Base-by-base conservation (phyloP, 2,329 filamentous ascomycete species). In the Stachybotrys chartarum region DNA sequence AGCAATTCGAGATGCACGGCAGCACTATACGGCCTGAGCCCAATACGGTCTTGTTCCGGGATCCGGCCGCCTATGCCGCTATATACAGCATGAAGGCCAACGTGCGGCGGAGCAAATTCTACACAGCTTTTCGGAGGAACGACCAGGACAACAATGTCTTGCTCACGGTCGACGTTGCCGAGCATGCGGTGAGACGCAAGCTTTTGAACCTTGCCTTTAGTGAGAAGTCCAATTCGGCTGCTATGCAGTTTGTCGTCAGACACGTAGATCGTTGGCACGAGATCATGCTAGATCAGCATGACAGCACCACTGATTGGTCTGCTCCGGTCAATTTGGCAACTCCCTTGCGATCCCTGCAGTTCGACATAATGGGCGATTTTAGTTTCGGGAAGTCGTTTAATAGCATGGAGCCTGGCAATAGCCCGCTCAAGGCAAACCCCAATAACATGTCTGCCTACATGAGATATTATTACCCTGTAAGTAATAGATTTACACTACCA, bases 331-430 rank as follows among this genome's bases (percentile, higher is more conserved):
- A 56, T 35, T 30, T 56, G 8, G 32, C 52, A 11, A 6, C 51
- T 5, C 35, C 16, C 32, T 10, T 54, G 14, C 46, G 51, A 17
- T n/a, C 11, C 1, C 42, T 56, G 1, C 10, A 47, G 7, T 54
- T 56, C 32, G 55, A 56, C 39, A 51, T 56, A 17, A 56, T 54
- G 24, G 55, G 55, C 8, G 55, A 56, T 14, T 24, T 56, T 3
- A 54, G 47, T 32, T 54, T 56, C 11, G 55, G 55, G 6, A 44
- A n/a, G n/a, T 56, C 55, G 16, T 56, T 56, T 50, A 39, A 54
- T 31, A 51, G 47, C 12, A 56, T 54, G 49, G 55, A 56, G 31
- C 47, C 52, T 16, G 47, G 47, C 3, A n/a, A 39, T 6, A 56
- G 54, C 24, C 47, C 51, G 10, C 6, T 56, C 1, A 56, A 54